A percentile compares a stretch with the other conserved stretches of the same genome.
Conservation (phyloP, 2,329 filamentous ascomycete genomes). For the Fusarium zealandicum region DNA sequence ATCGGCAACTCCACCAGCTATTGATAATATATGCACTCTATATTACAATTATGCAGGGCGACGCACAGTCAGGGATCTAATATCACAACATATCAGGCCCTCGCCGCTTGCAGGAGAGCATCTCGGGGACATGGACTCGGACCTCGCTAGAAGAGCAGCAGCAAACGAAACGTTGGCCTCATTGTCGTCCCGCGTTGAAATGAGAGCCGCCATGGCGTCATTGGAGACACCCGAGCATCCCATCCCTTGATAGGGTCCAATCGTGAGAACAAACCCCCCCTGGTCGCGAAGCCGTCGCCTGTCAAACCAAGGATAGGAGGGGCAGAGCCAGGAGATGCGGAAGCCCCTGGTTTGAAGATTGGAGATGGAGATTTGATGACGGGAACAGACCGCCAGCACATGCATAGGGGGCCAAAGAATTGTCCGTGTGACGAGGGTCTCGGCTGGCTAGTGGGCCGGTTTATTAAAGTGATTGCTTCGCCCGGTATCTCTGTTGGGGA, state of each 20-base stretch:
- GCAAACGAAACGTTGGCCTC: background rate
- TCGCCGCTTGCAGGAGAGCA: conserved; percentile 15
- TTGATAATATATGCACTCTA: conserved; percentile 20
- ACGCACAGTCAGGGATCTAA: conserved; percentile 7
- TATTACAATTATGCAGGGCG: conserved; percentile 21
- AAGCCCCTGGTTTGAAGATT: conserved; percentile 32
- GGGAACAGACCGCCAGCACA: conserved; percentile 9
- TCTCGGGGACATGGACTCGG: background rate
- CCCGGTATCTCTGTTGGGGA: conserved; percentile 6
- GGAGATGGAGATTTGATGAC: conserved; percentile 31
- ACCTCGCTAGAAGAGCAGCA: background rate
- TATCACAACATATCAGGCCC: conserved; percentile 6
- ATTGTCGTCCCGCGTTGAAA: conserved; percentile 13
- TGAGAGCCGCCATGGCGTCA: conserved; percentile 27
- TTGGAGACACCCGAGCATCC: conserved; percentile 24
- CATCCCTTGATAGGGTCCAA: conserved; percentile 18
- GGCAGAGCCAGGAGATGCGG: conserved; percentile 14
- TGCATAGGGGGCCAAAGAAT: conserved; percentile 2
- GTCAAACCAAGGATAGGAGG: conserved; percentile 32
- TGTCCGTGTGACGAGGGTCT: conserved; percentile 17
- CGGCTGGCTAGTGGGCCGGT: conserved; percentile 6
- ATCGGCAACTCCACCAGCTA: background rate
- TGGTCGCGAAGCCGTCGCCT: conserved; percentile 33
- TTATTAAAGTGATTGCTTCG: conserved; percentile 24
- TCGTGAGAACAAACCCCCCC: conserved; percentile 19